Conservation (phyloP, 139 green algal genomes). For the Edaphochlamys debaryana region DNA sequence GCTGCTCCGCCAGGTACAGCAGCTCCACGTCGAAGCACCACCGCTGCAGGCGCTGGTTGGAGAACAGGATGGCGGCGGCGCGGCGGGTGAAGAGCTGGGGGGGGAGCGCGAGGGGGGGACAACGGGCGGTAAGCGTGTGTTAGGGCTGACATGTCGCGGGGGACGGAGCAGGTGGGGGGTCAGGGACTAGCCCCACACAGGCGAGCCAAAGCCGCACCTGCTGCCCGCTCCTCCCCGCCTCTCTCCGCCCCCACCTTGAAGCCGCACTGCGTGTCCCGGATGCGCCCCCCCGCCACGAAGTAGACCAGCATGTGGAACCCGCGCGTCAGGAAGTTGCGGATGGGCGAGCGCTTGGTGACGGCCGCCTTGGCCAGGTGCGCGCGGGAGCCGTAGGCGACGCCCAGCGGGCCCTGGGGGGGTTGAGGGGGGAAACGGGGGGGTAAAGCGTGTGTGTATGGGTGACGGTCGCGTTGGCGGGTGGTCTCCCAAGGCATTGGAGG, state of each 20-base stretch:
- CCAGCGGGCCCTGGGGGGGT: slow-evolving; percentile 46
- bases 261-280: slow-evolving; percentile 94
- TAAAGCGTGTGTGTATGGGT: too few species aligned
- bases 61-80: slow-evolving; percentile 80
- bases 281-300: slow-evolving; percentile 75
- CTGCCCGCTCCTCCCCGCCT: not conserved
- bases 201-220: too few species aligned
- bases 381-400: slow-evolving; percentile 69
- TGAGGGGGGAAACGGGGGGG: too few species aligned
- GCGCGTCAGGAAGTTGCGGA: slow-evolving; percentile 87
- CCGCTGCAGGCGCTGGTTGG: slow-evolving; percentile 91
- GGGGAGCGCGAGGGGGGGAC: not conserved
- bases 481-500: too few species aligned
- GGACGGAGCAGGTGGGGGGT: too few species aligned
- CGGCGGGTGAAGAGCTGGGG: slow-evolving; percentile 87
- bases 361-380: slow-evolving; percentile 78
- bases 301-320: slow-evolving; percentile 91
- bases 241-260: slow-evolving; percentile 97
- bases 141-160: not conserved
- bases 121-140: not conserved
- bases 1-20: slow-evolving; percentile 79
- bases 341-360: slow-evolving; percentile 63
- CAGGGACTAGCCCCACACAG: too few species aligned
- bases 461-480: too few species aligned
- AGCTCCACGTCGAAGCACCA: slow-evolving; percentile 99